A percentile compares a stretch with the other conserved stretches of the same genome.
Conservation (phyloP, 164 flowering plant genomes). For the Berberis thunbergii region DNA sequence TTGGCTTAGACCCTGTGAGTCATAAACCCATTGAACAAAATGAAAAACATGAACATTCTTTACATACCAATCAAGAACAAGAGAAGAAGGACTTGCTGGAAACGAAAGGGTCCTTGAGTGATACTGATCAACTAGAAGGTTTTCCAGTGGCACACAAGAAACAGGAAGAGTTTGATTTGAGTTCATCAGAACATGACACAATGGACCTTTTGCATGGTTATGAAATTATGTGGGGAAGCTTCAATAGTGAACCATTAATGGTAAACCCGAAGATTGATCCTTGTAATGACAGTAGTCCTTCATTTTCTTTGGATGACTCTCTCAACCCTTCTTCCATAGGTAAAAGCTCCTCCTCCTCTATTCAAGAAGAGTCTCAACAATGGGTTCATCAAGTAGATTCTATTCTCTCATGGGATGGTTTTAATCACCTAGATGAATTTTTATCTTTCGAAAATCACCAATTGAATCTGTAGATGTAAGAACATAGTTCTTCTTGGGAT, state of each 20-base stretch:
- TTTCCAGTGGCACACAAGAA: conserved; percentile 6
- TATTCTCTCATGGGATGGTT: conserved; percentile 39
- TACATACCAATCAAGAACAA: conserved; percentile 1
- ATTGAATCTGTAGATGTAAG: not conserved
- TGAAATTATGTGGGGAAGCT: conserved; percentile 22
- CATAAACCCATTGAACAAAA: conserved; percentile 34
- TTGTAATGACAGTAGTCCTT: conserved; percentile 9
- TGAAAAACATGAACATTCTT: conserved; percentile 8
- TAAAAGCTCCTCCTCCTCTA: conserved; percentile 16
- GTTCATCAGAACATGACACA: conserved; percentile 8
- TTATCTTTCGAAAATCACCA: conserved; percentile 22
- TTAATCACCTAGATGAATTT: conserved; percentile 28
- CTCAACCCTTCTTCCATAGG: conserved; percentile 18
- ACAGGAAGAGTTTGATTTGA: conserved; percentile 10
- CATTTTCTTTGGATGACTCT: conserved; percentile 34
- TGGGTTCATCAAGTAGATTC: conserved; percentile 45
- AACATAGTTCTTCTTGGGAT: not conserved
- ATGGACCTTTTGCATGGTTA: conserved; percentile 13
- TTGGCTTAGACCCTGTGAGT: conserved; percentile 53
- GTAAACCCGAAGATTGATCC: conserved; percentile 15
- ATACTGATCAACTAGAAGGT: not conserved
- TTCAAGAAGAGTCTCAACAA: conserved; percentile 25
- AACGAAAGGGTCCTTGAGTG: not conserved
- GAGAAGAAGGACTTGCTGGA: not conserved
- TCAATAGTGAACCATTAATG: conserved; percentile 19